These are phyloP conservation scores for Cordyceps fumosorosea DNA, from an alignment of 2,329 filamentous ascomycete species.

Conservation along the genomic window DNA sequence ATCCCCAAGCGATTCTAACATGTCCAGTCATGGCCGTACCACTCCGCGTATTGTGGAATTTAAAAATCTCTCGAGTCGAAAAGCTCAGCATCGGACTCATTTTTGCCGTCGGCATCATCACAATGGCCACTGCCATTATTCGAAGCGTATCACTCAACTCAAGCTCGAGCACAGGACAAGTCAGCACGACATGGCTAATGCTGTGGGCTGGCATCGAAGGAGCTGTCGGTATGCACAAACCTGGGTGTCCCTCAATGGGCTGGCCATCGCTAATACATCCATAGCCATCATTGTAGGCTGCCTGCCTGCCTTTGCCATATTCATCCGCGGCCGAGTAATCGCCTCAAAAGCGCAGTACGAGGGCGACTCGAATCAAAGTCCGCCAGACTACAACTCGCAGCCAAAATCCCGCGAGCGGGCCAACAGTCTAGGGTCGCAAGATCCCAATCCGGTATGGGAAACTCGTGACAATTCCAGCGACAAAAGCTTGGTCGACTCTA, in stretches of 20 bases:
- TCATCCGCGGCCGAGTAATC: slow-evolving; percentile 15
- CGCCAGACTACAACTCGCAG: slow-evolving; percentile 4
- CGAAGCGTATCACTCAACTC: slow-evolving; percentile 16
- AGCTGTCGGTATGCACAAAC: slow-evolving; percentile 14
- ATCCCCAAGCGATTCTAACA: background rate
- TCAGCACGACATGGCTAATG: slow-evolving; percentile 19
- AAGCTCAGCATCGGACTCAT: slow-evolving; percentile 17
- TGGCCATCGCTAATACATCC: background rate
- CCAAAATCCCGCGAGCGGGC: slow-evolving; percentile 11
- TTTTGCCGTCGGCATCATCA: slow-evolving; percentile 16
- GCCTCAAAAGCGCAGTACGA: slow-evolving; percentile 12
- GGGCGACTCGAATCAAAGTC: slow-evolving; percentile 10
- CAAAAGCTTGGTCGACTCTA: slow-evolving; percentile 12
- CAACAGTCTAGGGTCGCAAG: slow-evolving; percentile 8
- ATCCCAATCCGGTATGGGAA: slow-evolving; percentile 6
- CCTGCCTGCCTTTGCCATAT: slow-evolving; percentile 17
- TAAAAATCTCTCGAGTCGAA: slow-evolving; percentile 15
- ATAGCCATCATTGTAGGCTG: slow-evolving; percentile 17
- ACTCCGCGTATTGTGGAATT: slow-evolving; percentile 16
- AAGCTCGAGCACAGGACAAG: slow-evolving; percentile 14
- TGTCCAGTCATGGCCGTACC: slow-evolving; percentile 17
- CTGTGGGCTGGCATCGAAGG: slow-evolving; percentile 18
- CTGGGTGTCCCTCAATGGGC: too few relatives aligned
- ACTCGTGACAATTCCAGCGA: slow-evolving; percentile 14
- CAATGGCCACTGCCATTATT: slow-evolving; percentile 18